Evolutionary conservation across 768 basidiomycete species (phyloP).

Genomic region (Lentinus brumalis): DNA sequence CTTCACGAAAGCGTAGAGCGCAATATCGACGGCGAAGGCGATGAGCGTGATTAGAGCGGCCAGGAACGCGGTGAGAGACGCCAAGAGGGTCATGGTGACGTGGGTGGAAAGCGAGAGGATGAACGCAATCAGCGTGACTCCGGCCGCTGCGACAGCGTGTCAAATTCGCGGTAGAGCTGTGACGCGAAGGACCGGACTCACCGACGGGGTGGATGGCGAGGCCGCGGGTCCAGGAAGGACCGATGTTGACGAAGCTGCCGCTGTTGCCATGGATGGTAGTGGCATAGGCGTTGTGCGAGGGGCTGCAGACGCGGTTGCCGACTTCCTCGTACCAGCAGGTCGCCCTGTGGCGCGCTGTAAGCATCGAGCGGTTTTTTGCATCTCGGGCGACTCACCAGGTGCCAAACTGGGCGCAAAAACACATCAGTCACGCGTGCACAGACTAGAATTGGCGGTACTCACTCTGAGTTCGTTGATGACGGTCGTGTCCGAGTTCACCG

Average conservation of each 20-base stretch:
- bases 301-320: conserved; percentile 49
- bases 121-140: conserved; percentile 64
- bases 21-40: conserved; percentile 77
- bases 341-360: conserved; percentile 44
- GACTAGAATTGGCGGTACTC: conserved; percentile 33
- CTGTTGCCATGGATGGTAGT: conserved; percentile 43
- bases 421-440: background rate
- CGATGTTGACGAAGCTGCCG: conserved; percentile 41
- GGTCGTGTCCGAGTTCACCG: conserved; percentile 20
- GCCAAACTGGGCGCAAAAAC: conserved; percentile 53
- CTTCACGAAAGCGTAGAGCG: conserved; percentile 64
- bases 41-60: conserved; percentile 69
- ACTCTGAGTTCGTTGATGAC: conserved; percentile 54
- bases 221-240: conserved; percentile 68
- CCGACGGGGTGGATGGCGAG: conserved; percentile 78
- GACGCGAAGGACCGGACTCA: conserved; percentile 34
- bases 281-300: conserved; percentile 58
- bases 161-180: background rate
- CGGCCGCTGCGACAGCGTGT: conserved; percentile 39
- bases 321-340: conserved; percentile 54
- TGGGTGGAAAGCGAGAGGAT: conserved; percentile 63
- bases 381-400: conserved; percentile 53
- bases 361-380: background rate
- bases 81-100: conserved; percentile 43
- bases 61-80: conserved; percentile 60